Percentiles rank a stretch among this genome's conserved stretches.
Evolutionary conservation across 163 green algal genomes (phyloP).

Genomic region (Trebouxia gelatinosa): DNA sequence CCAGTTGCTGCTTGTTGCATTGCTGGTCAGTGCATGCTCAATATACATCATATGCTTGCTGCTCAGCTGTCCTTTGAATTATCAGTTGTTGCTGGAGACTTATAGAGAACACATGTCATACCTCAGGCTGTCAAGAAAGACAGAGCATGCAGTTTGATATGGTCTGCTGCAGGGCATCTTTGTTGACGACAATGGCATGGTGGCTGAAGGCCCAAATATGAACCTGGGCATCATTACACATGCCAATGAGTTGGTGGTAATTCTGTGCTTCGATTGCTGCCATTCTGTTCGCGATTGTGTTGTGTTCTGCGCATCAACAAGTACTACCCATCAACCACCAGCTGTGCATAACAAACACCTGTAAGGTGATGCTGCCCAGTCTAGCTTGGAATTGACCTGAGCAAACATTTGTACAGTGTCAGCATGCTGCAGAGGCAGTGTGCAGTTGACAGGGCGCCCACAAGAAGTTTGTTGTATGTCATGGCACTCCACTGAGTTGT

Average conservation of each 20-base stretch:
- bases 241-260: constrained; percentile 50
- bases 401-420: no score
- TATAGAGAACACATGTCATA: no score
- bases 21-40: background rate
- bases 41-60: no score
- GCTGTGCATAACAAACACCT: no score
- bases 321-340: no score
- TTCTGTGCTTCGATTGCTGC: background rate
- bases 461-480: no score
- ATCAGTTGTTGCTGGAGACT: background rate
- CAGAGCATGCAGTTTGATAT: no score
- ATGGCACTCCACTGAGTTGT: no score
- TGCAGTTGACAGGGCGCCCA: no score
- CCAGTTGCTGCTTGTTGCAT: background rate
- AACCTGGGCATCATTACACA: constrained; percentile 79
- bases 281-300: background rate
- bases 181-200: constrained; percentile 70
- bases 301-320: no score
- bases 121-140: no score
- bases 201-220: constrained; percentile 71
- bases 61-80: background rate
- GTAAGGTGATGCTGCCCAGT: background rate
- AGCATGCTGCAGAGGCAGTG: no score
- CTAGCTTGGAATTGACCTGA: background rate
- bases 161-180: constrained; percentile 67